Evolutionary conservation across 2,329 filamentous ascomycete species (phyloP).

Genomic region (Phaeosphaeria sp.): DNA sequence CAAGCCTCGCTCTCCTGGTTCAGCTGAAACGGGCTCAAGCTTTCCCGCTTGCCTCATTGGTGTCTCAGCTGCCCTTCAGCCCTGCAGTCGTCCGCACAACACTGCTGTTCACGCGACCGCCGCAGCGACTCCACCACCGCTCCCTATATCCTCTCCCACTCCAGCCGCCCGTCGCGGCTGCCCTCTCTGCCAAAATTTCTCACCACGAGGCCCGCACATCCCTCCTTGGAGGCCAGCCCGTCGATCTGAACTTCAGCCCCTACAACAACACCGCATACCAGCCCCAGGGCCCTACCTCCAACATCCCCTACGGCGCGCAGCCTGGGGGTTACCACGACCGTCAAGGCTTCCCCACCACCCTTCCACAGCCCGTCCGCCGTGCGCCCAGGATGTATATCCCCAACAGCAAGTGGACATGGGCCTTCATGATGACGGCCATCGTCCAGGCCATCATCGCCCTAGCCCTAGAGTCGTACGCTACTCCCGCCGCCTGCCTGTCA

Average conservation of each 20-base stretch:
- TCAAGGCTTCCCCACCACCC: slow-evolving; percentile 51
- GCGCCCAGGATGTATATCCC: slow-evolving; percentile 72
- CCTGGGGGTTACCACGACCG: slow-evolving; percentile 56
- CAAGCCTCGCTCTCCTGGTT: slow-evolving; percentile 22
- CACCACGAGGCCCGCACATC: slow-evolving; percentile 64
- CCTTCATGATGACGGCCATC: slow-evolving; percentile 77
- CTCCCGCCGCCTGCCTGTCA: neutral
- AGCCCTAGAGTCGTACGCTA: slow-evolving; percentile 81
- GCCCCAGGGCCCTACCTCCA: slow-evolving; percentile 50
- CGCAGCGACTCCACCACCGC: slow-evolving; percentile 10
- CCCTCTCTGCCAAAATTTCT: slow-evolving; percentile 58
- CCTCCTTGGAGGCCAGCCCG: slow-evolving; percentile 64
- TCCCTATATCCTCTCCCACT: slow-evolving; percentile 26
- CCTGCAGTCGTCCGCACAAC: slow-evolving; percentile 23
- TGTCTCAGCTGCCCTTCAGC: slow-evolving; percentile 41
- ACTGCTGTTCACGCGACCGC: slow-evolving; percentile 15
- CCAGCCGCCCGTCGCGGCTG: slow-evolving; percentile 48
- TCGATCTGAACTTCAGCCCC: slow-evolving; percentile 58
- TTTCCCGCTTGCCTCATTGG: slow-evolving; percentile 26
- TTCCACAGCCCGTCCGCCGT: slow-evolving; percentile 45
- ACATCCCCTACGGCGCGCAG: slow-evolving; percentile 54
- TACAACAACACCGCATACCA: slow-evolving; percentile 39
- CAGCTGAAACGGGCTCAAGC: slow-evolving; percentile 10
- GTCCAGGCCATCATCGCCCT: slow-evolving; percentile 82
- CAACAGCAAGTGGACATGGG: slow-evolving; percentile 85